A percentile compares a stretch with the other conserved stretches of the same genome.
Evolutionary conservation across 371 early-diverging fungal species (phyloP).

Genomic region (Mucor piriformis): DNA sequence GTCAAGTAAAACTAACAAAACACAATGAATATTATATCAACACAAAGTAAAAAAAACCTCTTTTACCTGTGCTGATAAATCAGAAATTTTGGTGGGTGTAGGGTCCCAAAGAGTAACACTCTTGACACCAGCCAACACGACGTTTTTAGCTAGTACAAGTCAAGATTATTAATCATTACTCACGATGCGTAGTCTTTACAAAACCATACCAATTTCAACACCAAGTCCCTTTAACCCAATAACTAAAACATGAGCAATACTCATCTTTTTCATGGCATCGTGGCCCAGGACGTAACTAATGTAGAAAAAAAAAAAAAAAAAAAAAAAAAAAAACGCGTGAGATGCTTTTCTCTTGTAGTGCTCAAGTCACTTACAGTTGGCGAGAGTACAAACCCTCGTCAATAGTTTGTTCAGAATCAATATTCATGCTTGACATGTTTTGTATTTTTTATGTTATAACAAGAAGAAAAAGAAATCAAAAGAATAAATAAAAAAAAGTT

Average conservation of each 20-base stretch:
- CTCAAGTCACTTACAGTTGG: slow-evolving; percentile 90
- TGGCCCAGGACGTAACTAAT: slow-evolving; percentile 97
- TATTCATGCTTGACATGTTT: slow-evolving; percentile 38
- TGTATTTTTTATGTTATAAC: neutral
- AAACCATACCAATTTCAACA: slow-evolving; percentile 91
- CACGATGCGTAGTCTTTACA: neutral
- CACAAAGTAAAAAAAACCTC: neutral
- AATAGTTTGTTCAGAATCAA: slow-evolving; percentile 62
- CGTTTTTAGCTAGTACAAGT: slow-evolving; percentile 93
- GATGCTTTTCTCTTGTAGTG: neutral
- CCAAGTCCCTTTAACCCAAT: slow-evolving; percentile 98
- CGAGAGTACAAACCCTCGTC: slow-evolving; percentile 97
- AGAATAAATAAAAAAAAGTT: neutral
- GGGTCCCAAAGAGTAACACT: slow-evolving; percentile 95
- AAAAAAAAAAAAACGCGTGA: slow-evolving; percentile 1
- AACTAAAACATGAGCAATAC: slow-evolving; percentile 94
- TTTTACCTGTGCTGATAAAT: slow-evolving; percentile 92
- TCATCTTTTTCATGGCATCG: slow-evolving; percentile 99
- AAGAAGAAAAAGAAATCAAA: slow-evolving; percentile 1
- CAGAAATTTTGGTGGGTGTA: slow-evolving; percentile 71
- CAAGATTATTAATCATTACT: neutral
- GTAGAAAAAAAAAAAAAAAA: neutral
- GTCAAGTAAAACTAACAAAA: slow-evolving; percentile 91
- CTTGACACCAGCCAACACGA: slow-evolving; percentile 99
- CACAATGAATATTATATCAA: neutral